Percentiles rank a stretch among this genome's conserved stretches.
phyloP scores from a whole-genome alignment of 1,284 basidiomycete genomes.

The Pseudozyma flocculosa region DNA sequence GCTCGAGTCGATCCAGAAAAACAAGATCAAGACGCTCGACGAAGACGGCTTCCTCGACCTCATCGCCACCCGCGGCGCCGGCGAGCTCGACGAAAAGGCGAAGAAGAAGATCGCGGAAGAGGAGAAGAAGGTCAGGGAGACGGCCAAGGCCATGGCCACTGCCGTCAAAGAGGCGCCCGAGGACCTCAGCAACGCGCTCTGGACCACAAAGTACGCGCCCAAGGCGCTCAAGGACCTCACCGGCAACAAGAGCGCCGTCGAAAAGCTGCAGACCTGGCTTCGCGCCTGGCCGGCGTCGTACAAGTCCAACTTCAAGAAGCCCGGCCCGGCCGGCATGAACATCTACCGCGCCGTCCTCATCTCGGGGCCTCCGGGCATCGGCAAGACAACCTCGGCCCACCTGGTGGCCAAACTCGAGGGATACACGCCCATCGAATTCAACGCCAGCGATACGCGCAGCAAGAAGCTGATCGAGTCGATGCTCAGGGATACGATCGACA shows the following conservation, averaged over 20 bases:
- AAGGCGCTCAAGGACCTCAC: slow-evolving; percentile 83
- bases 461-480: slow-evolving; percentile 90
- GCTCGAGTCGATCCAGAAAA: slow-evolving; percentile 76
- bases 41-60: slow-evolving; percentile 87
- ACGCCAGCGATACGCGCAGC: slow-evolving; percentile 91
- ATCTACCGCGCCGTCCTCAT: slow-evolving; percentile 83
- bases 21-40: slow-evolving; percentile 70
- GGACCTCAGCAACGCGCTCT: slow-evolving; percentile 63
- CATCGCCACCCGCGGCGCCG: slow-evolving; percentile 42
- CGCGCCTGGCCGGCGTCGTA: slow-evolving; percentile 68
- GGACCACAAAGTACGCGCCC: slow-evolving; percentile 95
- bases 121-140: slow-evolving; percentile 62
- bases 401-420: slow-evolving; percentile 84
- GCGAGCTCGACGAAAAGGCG: slow-evolving; percentile 72
- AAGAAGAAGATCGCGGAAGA: slow-evolving; percentile 81
- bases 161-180: slow-evolving; percentile 52
- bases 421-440: slow-evolving; percentile 88
- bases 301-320: slow-evolving; percentile 73
- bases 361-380: slow-evolving; percentile 91
- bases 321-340: slow-evolving; percentile 86
- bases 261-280: slow-evolving; percentile 81
- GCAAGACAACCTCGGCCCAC: slow-evolving; percentile 96
- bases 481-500: slow-evolving; percentile 53
- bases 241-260: slow-evolving; percentile 87
- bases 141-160: slow-evolving; percentile 42